A percentile compares a stretch with the other conserved stretches of the same genome.
phyloP scores from a whole-genome alignment of 2,329 filamentous ascomycete species.

The Colletotrichum sp. region DNA sequence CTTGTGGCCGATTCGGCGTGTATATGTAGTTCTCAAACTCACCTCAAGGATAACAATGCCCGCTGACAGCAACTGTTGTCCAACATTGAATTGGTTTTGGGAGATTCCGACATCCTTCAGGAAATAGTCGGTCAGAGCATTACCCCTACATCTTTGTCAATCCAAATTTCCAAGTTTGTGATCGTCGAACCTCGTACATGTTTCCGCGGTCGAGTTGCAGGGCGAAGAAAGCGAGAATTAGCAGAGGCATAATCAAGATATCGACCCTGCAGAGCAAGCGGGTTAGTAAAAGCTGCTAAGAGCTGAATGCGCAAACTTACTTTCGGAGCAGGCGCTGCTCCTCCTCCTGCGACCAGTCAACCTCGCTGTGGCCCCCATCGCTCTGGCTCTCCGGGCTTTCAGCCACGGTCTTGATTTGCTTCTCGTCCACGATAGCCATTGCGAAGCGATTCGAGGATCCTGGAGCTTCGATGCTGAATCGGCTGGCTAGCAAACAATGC shows the following conservation, averaged over 20 bases:
- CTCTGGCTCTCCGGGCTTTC: conserved; percentile 1
- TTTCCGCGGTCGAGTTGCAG: conserved; percentile 42
- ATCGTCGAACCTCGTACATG: conserved; percentile 31
- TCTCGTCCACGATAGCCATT: not conserved
- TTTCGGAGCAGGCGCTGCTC: conserved; percentile 31
- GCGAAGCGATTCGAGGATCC: not conserved
- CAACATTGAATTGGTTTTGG: conserved; percentile 58
- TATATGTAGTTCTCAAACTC: not conserved
- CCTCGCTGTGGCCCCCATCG: not conserved
- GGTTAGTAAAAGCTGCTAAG: not conserved
- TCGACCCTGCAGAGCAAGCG: conserved; percentile 40
- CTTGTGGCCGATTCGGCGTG: not conserved
- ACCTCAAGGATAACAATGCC: conserved; percentile 51
- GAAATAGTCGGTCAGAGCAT: conserved; percentile 34
- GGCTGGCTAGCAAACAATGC: not conserved
- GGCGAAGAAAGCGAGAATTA: conserved; percentile 50
- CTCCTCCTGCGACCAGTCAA: conserved; percentile 31
- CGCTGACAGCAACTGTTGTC: conserved; percentile 54
- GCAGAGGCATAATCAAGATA: conserved; percentile 47
- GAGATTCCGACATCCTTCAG: conserved; percentile 53
- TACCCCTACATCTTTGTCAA: conserved; percentile 4
- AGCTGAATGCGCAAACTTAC: conserved; percentile 21
- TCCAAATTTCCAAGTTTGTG: not conserved
- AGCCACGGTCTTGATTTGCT: not conserved
- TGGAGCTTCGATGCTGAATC: not conserved